Evolutionary conservation across 2,329 filamentous ascomycete genomes (phyloP), one percentile per base, ranked within the genome.

Genomic region (Apiospora arundinis): DNA sequence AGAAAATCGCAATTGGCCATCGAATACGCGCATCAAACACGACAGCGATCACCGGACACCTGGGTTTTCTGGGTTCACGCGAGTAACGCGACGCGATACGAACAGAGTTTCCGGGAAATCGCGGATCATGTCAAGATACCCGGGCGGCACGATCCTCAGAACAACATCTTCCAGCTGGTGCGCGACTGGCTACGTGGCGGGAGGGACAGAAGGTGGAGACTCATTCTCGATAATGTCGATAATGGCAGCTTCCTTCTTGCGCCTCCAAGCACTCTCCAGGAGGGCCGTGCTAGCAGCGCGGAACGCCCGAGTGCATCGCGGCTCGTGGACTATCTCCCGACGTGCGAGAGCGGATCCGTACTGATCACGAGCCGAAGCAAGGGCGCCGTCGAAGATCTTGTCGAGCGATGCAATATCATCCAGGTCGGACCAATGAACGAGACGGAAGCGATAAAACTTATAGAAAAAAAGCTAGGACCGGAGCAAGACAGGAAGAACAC

Each of bases 151-250:
- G 70, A 81, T 4, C 68, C 78, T 0, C 70, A 76, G 0, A 74
- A 72, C 4, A 65, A 82, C 40, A 71, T 78, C 7, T 72, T 75
- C 0, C 67, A 70, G 23, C 74, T 79, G 1, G 78, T 83, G 0
- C 73, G 73, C 52, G 44, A 46, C 25, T 84, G 80, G 81, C 74
- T 83, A 7, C 76, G 74, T 0, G 75, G 78, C 37, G 73, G 77
- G 65, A 69, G 66, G 48, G 76, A 79, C 49, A 76, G 77, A 23
- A 72, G 52, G 63, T 84, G 81, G 82, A 21, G 79, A 18, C 74
- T 83, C 42, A 73, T 83, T 65, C 75, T 84, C 25, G 81, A 84
- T 52, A 82, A 80, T 71, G 81, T 79, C 52, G 81, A 83, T 72
- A 75, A 83, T 73, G 16, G 14, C 2, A 28, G 25, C 4, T 56